Evolutionary conservation across 23 red algal species (phyloP), one percentile per base, ranked within the genome.

Genomic region (Gracilaria gracilis): DNA sequence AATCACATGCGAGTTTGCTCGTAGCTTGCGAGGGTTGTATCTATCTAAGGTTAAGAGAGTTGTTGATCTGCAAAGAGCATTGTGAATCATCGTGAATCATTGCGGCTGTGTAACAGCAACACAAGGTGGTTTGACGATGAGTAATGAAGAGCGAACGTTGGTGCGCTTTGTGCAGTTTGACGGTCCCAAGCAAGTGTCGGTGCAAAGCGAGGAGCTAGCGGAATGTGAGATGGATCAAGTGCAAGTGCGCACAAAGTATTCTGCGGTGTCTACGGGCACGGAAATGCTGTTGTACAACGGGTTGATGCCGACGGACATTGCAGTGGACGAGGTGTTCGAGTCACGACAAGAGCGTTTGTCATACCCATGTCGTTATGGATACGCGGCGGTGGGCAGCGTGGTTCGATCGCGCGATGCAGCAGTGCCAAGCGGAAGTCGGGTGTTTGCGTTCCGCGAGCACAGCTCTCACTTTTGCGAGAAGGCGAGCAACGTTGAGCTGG

Each of bases 231-330:
- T 25, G 1, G 72, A 34, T 4, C 27, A 51, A 5, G 72, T 77
- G 21, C 40, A 29, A 15, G 64, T 96, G 6, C 20, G 29, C 4
- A 92, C 87, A 4, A 57, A 38, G 37, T 80, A 74, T 23, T 89
- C 92, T 1, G 96, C 90, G 17, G 80, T 98, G 32, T 92, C 86
- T 28, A 57, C 96, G 0, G 96, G 96, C 19, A 98, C 96, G 9
- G 96, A 98, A 73, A 19, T 98, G 64, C 79, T 98, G 37, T 38
- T 88, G 27, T 98, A 88, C 81, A 80, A 61, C 4, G 96, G 92
- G 35, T 23, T 35, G 46, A 93, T 98, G 82, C 87, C 91, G 24
- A 31, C 53, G 20, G 87, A 92, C 37, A 38, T 94, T 11, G 38
- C 94, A 21, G 39, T 67, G 1, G 94, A 96, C 62, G 67, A 31